Evolutionary conservation across 2,329 filamentous ascomycete species (phyloP), one percentile per base, ranked within the genome.

Genomic region (Colletotrichum sp.): DNA sequence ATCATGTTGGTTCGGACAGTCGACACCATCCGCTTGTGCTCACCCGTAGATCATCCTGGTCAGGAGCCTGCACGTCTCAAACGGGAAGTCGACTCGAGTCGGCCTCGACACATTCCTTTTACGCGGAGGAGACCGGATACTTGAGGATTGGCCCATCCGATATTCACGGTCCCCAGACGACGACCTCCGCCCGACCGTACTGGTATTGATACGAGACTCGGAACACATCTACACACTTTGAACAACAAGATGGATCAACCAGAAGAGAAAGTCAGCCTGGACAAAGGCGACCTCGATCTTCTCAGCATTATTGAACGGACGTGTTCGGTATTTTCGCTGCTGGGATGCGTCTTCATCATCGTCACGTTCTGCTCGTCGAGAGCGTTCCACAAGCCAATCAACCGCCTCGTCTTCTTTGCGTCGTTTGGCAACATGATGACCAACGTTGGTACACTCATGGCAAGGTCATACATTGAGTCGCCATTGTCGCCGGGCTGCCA

Each of bases 311-410:
- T 94, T 64, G 94, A 95, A 83, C 90, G 95, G 65, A 86, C 90
- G 18, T 92, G 92, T 81, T 96, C 95, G 0, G 88, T 92, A 9
- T 84, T 96, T 59, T 96, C 95, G 1, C 83, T 97, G 1, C 68
- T 93, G 3, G 95, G 94, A 72, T 94, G 93, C 59, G 79, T 93
- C 36, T 92, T 96, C 82, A 94, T 96, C 80, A 92, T 96, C 70
- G 79, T 87, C 71, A 96, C 94, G 5, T 97, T 96, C 81, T 85
- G 90, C 34, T 83, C 85, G n/a, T 95, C 93, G 36, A 89, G 88
- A 18, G 89, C 89, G 7, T 97, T 97, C 82, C 94, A 94, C 80
- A 96, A 96, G 81, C 94, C 95, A n/a, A 96, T 97, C 86, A 97
- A 97, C 81, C 90, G 95, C 21, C 89, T 98, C 0, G 93, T 96